A percentile compares a stretch with the other conserved stretches of the same genome.
phyloP scores from a whole-genome alignment of 306 rosid species.

The Gastrolobium villosum region DNA sequence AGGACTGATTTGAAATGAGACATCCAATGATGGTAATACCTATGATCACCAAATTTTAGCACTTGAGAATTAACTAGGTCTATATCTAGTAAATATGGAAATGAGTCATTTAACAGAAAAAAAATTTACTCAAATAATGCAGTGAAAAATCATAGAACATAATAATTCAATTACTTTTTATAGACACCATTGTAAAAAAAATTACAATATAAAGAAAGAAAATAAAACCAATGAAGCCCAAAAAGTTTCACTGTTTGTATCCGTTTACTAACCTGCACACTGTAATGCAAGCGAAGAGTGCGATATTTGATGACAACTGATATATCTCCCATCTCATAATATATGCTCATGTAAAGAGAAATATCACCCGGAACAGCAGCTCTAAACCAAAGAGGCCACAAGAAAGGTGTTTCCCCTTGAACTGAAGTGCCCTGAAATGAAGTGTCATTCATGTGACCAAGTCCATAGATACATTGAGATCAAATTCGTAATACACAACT shows the following conservation, averaged over 20 bases:
- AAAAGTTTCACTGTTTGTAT: constrained; percentile 34
- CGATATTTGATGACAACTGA: constrained; percentile 85
- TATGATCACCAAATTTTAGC: constrained; percentile 51
- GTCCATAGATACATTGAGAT: constrained; percentile 38
- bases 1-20: constrained; percentile 88
- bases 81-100: constrained; percentile 18
- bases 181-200: constrained; percentile 25
- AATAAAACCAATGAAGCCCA: constrained; percentile 36
- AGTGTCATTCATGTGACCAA: constrained; percentile 49
- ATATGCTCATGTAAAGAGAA: constrained; percentile 79
- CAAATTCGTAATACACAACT: constrained; percentile 37
- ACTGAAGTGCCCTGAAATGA: constrained; percentile 71
- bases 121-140: neutral
- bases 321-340: constrained; percentile 86
- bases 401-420: constrained; percentile 72
- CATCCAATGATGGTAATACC: constrained; percentile 91
- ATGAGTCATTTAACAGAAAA: constrained; percentile 1
- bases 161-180: constrained; percentile 32
- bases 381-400: constrained; percentile 98
- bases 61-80: constrained; percentile 45
- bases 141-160: constrained; percentile 6
- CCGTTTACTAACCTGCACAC: constrained; percentile 75
- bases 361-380: constrained; percentile 93
- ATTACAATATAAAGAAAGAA: constrained; percentile 22
- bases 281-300: constrained; percentile 83